A percentile compares a stretch with the other conserved stretches of the same genome.
Evolutionary conservation across 2,329 filamentous ascomycete species (phyloP).

Genomic region (Penicillium hesseltinei): DNA sequence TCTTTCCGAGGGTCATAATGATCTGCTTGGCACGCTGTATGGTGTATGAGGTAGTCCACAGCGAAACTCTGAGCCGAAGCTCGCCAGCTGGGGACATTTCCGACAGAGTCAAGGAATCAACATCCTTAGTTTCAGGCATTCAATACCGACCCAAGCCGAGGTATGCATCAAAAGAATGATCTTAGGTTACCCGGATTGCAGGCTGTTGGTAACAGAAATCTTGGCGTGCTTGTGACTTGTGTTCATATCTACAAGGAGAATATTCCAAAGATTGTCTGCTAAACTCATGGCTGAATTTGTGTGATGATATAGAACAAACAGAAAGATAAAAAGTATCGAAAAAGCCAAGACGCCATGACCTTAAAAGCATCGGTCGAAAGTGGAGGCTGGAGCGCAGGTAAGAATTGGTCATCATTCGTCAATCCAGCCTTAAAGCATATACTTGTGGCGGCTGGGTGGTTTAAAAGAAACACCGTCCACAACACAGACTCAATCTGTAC

Average conservation of each 20-base stretch:
- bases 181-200: neutral
- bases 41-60: neutral
- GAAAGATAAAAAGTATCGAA: constrained; percentile 19
- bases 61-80: neutral
- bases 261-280: neutral
- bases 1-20: neutral
- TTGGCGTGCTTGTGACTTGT: too few species aligned
- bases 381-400: constrained; percentile 11
- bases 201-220: neutral
- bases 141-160: neutral
- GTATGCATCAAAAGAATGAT: too few species aligned
- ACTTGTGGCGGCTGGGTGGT: neutral
- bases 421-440: constrained; percentile 11
- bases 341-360: constrained; percentile 20
- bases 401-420: constrained; percentile 22
- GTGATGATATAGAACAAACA: constrained; percentile 16
- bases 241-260: neutral
- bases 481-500: constrained; percentile 3
- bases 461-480: neutral
- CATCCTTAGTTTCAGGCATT: too few species aligned
- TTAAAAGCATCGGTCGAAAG: constrained; percentile 13
- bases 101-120: too few species aligned
- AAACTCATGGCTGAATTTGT: constrained; percentile 6
- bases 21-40: neutral
- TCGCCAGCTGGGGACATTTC: neutral